Conservation (phyloP, 257 asterid species). For the Schizonepeta tenuifolia region DNA sequence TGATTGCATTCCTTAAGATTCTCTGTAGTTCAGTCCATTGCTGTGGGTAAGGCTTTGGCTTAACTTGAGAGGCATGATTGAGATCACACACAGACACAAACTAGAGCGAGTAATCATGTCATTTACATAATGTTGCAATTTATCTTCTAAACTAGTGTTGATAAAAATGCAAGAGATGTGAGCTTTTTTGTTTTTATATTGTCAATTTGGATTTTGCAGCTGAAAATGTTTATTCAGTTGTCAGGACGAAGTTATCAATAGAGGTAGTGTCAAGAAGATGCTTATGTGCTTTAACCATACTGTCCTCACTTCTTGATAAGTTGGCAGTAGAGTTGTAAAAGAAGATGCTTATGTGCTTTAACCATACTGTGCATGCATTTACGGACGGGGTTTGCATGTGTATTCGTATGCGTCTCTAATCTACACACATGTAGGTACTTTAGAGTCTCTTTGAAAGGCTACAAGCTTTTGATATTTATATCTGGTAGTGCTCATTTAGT, state of each 20-base stretch:
- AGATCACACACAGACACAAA: not conserved
- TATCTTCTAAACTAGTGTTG: not conserved
- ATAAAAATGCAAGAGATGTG: not conserved
- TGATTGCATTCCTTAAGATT: not conserved
- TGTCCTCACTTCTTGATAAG: not conserved
- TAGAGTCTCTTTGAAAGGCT: not conserved
- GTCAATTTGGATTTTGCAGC: not conserved
- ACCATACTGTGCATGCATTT: not conserved
- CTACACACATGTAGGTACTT: not conserved
- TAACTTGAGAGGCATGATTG: not conserved
- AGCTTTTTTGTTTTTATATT: not conserved
- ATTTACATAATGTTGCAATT: not conserved
- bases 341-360: not conserved
- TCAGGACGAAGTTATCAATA: not conserved
- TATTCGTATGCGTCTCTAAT: not conserved
- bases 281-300: not conserved
- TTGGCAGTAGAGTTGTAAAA: not conserved
- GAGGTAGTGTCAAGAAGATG: not conserved
- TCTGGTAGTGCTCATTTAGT: not conserved
- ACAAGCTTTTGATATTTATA: not conserved
- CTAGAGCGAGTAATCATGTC: conserved; percentile 1
- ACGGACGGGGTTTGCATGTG: not conserved
- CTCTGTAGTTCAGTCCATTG: not conserved
- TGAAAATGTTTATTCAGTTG: not conserved
- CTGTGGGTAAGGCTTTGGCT: conserved; percentile 2